Evolutionary conservation across 352 stramenopile genomes (phyloP).

Genomic region (Phytophthora fragariaefolia): DNA sequence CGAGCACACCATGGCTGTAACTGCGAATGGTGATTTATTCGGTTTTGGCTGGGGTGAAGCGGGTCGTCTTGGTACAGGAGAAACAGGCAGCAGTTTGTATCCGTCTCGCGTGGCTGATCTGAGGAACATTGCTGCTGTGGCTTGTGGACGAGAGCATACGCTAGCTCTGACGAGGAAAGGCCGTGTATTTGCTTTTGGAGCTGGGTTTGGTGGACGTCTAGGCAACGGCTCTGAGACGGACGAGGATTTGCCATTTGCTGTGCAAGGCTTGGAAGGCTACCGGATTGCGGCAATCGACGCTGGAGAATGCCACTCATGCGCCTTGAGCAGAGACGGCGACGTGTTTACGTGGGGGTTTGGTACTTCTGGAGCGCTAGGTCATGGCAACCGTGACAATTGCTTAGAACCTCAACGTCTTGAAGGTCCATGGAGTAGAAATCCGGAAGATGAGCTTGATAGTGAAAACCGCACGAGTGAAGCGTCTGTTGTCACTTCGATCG

Average conservation of each 20-base stretch:
- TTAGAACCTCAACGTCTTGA: slow-evolving; percentile 49
- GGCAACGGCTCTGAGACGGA: slow-evolving; percentile 72
- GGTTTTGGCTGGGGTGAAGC: slow-evolving; percentile 89
- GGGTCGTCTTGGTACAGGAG: slow-evolving; percentile 79
- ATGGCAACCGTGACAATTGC: slow-evolving; percentile 64
- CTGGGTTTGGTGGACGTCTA: slow-evolving; percentile 78
- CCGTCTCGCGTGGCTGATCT: slow-evolving; percentile 66
- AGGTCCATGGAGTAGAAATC: slow-evolving; percentile 37
- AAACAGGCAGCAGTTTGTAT: slow-evolving; percentile 68
- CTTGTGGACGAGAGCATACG: slow-evolving; percentile 86
- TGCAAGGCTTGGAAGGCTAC: slow-evolving; percentile 45
- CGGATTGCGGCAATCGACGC: slow-evolving; percentile 63
- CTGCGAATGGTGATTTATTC: slow-evolving; percentile 69
- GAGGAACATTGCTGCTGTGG: slow-evolving; percentile 54
- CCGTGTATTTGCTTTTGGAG: slow-evolving; percentile 74
- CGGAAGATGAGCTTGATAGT: slow-evolving; percentile 13
- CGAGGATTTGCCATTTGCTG: slow-evolving; percentile 54
- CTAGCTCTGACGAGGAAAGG: slow-evolving; percentile 62
- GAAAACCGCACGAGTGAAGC: slow-evolving; percentile 4
- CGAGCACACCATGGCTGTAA: slow-evolving; percentile 87
- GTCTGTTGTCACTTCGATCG: slow-evolving; percentile 42
- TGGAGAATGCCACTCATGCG: slow-evolving; percentile 84
- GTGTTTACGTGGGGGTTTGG: slow-evolving; percentile 91
- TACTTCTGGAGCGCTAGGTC: slow-evolving; percentile 79
- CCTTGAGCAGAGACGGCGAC: slow-evolving; percentile 61